These are phyloP conservation scores for Hirsutella thompsonii DNA, from an alignment of 2,329 filamentous ascomycete genomes.

Conservation along the genomic window DNA sequence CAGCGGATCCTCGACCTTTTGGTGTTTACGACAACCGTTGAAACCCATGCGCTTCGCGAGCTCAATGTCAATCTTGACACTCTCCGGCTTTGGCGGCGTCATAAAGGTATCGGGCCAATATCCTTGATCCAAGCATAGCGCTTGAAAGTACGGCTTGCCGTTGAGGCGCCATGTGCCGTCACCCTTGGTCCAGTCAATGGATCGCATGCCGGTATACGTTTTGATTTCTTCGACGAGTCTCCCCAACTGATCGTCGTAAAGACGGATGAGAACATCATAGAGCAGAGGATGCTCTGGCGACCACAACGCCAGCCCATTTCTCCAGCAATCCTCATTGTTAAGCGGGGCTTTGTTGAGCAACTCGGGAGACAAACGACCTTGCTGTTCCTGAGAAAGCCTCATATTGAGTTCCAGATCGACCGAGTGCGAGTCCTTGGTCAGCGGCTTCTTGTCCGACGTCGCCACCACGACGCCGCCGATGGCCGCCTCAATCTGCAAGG, in stretches of 20 bases:
- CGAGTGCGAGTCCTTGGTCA: conserved; percentile 36
- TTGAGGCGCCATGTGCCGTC: conserved; percentile 49
- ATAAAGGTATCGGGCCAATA: conserved; percentile 50
- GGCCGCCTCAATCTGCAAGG: conserved; percentile 39
- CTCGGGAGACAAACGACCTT: conserved; percentile 22
- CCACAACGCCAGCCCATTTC: conserved; percentile 47
- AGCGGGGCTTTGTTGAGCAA: conserved; percentile 20
- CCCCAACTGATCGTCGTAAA: conserved; percentile 27
- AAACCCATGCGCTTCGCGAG: conserved; percentile 48
- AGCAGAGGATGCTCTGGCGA: conserved; percentile 44
- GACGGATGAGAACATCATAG: conserved; percentile 40
- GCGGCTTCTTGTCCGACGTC: conserved; percentile 24
- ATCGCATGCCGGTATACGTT: conserved; percentile 49
- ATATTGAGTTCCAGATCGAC: conserved; percentile 33
- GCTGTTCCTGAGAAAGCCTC: conserved; percentile 29
- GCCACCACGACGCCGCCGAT: conserved; percentile 35
- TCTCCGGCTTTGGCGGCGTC: conserved; percentile 37
- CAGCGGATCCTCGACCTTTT: conserved; percentile 48
- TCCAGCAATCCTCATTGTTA: conserved; percentile 29
- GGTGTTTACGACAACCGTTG: conserved; percentile 52
- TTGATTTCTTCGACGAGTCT: conserved; percentile 39
- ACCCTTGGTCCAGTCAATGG: conserved; percentile 42
- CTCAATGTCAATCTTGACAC: conserved; percentile 37
- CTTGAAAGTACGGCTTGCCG: conserved; percentile 45
- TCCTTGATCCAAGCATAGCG: conserved; percentile 46